Conservation (phyloP, 208 protist genomes). For the Phytomonas francai region DNA sequence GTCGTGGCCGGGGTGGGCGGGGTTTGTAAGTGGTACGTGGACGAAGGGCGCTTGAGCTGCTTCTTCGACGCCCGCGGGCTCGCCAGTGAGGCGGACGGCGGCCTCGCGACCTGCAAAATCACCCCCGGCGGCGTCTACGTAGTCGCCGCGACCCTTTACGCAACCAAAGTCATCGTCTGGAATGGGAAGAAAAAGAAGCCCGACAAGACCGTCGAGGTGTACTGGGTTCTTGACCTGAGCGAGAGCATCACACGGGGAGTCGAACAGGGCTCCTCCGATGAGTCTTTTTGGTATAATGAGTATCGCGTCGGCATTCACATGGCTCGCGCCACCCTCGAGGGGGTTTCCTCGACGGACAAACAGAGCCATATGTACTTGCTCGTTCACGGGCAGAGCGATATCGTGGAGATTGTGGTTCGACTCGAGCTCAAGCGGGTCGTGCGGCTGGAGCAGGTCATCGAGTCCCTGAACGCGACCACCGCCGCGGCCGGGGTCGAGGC, state of each 20-base stretch:
- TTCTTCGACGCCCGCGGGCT: conserved; percentile 50
- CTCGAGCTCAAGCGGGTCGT: conserved; percentile 65
- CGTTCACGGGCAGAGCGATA: conserved; percentile 62
- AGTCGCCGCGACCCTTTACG: conserved; percentile 48
- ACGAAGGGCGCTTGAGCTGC: conserved; percentile 54
- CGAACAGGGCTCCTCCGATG: conserved; percentile 13
- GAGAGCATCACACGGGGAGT: conserved; percentile 22
- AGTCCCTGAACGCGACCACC: conserved; percentile 51
- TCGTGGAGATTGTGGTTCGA: conserved; percentile 65
- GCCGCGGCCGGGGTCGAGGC: conserved; percentile 35
- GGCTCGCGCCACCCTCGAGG: conserved; percentile 44
- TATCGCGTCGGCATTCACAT: conserved; percentile 69
- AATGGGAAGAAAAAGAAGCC: conserved; percentile 61
- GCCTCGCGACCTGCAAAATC: conserved; percentile 34
- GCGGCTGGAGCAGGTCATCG: conserved; percentile 56
- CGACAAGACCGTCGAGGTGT: conserved; percentile 49
- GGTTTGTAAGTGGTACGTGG: conserved; percentile 78
- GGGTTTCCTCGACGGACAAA: conserved; percentile 44
- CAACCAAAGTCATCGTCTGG: conserved; percentile 64
- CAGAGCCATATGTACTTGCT: conserved; percentile 73
- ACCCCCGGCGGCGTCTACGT: conserved; percentile 75
- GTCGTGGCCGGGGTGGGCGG: conserved; percentile 60
- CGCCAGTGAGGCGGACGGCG: conserved; percentile 14
- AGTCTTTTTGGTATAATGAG: conserved; percentile 58
- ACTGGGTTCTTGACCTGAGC: conserved; percentile 60